A percentile compares a stretch with the other conserved stretches of the same genome.
Conservation (phyloP, 2,329 filamentous ascomycete species). For the Ceratocystis albifundus region DNA sequence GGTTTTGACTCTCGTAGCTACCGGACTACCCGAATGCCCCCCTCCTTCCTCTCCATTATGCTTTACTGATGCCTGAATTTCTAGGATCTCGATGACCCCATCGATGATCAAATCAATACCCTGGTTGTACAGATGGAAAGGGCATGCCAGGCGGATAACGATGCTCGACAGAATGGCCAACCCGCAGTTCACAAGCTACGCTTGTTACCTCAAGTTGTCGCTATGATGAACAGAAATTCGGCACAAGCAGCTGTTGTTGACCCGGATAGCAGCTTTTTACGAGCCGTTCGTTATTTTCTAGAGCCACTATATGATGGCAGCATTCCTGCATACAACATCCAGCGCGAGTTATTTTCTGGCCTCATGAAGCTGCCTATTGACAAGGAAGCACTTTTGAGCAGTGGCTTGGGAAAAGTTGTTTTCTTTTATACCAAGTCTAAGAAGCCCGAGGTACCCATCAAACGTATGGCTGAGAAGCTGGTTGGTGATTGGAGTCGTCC, state of each 20-base stretch:
- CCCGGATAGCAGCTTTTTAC: conserved; percentile 87
- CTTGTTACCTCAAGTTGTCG: conserved; percentile 81
- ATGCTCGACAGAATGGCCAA: conserved; percentile 63
- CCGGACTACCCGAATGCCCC: not conserved
- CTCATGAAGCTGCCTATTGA: conserved; percentile 73
- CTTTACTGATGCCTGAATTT: not conserved
- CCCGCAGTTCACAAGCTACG: conserved; percentile 88
- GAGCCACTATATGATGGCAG: conserved; percentile 91
- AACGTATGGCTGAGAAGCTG: conserved; percentile 85
- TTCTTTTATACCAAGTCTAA: conserved; percentile 96
- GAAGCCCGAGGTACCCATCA: conserved; percentile 76
- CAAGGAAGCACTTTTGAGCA: conserved; percentile 80
- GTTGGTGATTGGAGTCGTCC: conserved; percentile 91
- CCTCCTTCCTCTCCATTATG: not conserved
- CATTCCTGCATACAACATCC: conserved; percentile 91
- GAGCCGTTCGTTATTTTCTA: conserved; percentile 92
- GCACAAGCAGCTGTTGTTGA: conserved; percentile 77
- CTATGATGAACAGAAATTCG: conserved; percentile 78
- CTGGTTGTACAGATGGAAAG: conserved; percentile 84
- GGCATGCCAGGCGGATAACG: conserved; percentile 76
- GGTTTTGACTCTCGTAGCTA: not conserved
- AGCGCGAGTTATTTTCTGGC: conserved; percentile 81
- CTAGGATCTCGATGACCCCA: conserved; percentile 78
- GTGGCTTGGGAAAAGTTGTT: conserved; percentile 89
- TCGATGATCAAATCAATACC: conserved; percentile 78